phyloP scores from a whole-genome alignment of 2,329 filamentous ascomycete species.

The Alternaria dauci region DNA sequence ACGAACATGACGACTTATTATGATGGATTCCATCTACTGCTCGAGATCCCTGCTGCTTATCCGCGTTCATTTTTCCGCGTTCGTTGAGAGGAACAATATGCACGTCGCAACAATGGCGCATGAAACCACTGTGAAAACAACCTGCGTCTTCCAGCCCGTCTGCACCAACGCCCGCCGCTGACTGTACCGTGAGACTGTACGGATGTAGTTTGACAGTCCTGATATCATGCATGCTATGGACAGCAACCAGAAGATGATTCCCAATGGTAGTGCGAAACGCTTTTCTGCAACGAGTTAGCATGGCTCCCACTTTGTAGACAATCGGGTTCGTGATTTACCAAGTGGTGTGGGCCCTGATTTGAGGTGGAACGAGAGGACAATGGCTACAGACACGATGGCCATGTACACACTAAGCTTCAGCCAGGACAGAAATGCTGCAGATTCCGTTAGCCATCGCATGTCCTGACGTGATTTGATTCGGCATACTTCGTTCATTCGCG shows the following conservation, averaged over 20 bases:
- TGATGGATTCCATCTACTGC: not conserved
- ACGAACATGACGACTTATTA: slow-evolving; percentile 6
- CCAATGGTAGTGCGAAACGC: slow-evolving; percentile 81
- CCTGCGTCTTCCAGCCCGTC: slow-evolving; percentile 90
- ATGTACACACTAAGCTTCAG: slow-evolving; percentile 90
- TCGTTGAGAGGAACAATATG: slow-evolving; percentile 52
- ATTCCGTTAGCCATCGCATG: slow-evolving; percentile 10
- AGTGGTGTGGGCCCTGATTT: slow-evolving; percentile 67
- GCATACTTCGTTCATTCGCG: slow-evolving; percentile 74
- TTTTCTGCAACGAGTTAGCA: slow-evolving; percentile 64
- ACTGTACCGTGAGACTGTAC: slow-evolving; percentile 82
- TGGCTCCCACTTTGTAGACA: not conserved
- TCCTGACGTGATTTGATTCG: not conserved
- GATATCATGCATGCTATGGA: slow-evolving; percentile 77
- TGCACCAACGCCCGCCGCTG: slow-evolving; percentile 84
- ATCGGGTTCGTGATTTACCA: slow-evolving; percentile 19
- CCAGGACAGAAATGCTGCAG: slow-evolving; percentile 80
- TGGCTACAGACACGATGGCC: slow-evolving; percentile 86
- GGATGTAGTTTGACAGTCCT: slow-evolving; percentile 87
- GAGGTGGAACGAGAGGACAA: slow-evolving; percentile 92
- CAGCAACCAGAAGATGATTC: slow-evolving; percentile 86
- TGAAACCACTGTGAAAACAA: slow-evolving; percentile 63
- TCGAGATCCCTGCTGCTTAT: slow-evolving; percentile 24
- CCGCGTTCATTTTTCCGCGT: slow-evolving; percentile 39
- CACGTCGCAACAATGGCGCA: slow-evolving; percentile 53